Conservation (phyloP, 2,329 filamentous ascomycete species). For the Rhynchosporium agropyri region DNA sequence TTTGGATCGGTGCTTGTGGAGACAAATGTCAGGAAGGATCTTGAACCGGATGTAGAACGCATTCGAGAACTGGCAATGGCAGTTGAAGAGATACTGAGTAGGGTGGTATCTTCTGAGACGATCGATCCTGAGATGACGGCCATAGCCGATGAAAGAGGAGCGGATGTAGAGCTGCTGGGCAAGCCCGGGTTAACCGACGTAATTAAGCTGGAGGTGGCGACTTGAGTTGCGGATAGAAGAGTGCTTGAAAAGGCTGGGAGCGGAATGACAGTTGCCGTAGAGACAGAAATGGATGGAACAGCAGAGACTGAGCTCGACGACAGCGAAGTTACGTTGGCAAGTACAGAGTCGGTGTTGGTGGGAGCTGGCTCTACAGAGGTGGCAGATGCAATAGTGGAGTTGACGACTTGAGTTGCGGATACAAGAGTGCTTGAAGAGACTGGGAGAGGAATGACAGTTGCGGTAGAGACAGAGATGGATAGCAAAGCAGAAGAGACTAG, state of each 20-base stretch:
- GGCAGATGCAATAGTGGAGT: slow-evolving; percentile 1
- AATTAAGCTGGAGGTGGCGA: neutral
- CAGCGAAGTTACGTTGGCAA: neutral
- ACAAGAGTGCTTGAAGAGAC: neutral
- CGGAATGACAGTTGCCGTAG: slow-evolving; percentile 1
- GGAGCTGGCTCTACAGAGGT: neutral
- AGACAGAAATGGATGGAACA: neutral
- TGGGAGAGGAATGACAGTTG: neutral
- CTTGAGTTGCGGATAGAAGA: neutral
- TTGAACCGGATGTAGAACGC: neutral
- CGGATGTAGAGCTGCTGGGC: no score
- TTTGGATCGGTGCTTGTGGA: neutral
- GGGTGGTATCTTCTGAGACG: neutral
- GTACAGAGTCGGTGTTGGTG: neutral
- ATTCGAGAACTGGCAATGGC: slow-evolving; percentile 9
- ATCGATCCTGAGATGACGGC: no score
- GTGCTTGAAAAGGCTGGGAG: neutral
- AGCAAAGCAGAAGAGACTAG: neutral
- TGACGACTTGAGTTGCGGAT: neutral
- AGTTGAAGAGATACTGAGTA: neutral
- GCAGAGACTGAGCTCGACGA: slow-evolving; percentile 3
- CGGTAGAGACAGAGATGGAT: neutral
- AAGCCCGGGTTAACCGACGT: no score
- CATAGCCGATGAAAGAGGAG: no score
- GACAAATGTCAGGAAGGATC: slow-evolving; percentile 4